Base-by-base conservation (phyloP, 768 basidiomycete genomes). In the Trametes sanguinea region DNA sequence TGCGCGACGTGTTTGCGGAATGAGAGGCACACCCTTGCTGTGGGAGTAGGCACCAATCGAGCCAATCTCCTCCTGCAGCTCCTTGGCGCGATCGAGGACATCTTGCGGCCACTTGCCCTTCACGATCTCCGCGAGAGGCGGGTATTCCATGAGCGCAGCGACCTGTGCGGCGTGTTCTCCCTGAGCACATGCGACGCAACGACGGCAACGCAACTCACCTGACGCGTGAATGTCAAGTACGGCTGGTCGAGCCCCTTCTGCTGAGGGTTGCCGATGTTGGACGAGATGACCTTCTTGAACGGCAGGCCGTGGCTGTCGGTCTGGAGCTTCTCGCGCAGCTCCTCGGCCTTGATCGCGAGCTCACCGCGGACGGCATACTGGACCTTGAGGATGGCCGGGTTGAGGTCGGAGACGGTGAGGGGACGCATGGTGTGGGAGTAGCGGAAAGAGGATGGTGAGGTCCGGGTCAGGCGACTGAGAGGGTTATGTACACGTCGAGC, bases 241-340 rank as follows among this genome's bases (percentile, higher is more conserved):
- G 88, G 84, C 73, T 99, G 96, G 75, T 98, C 88, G 55, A 99
- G 81, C 0, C 95, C 95, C 68, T 87, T 89, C 76, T 98, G 95
- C 76, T 99, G 96, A 0, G 97, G 96, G 71, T 99, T 98, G 9
- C 96, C 96, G 62, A 99, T 99, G 77, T 98, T 99, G 63, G 94
- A 93, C 32, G 86, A 90, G 74, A 97, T 96, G 75, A 98, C 82
- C 68, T 85, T 84, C 73, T 86, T 83, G 76, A 98, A 99, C 14
- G 94, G 94, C 14, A 98, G 81, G 60, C 78, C 72, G 27, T 77
- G 76, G 58, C 81, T 51, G 0, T 62, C 65, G 5, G 52, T 75
- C 75, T 85, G 83, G 71, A 98, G 84, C 67, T 81, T 75, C 53
- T 88, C 87, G 57, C 89, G 83, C 67, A 91, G 87, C 55, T 85